Base-by-base conservation (phyloP, 495 filamentous ascomycete species). In the Ascodesmis nigricans region DNA sequence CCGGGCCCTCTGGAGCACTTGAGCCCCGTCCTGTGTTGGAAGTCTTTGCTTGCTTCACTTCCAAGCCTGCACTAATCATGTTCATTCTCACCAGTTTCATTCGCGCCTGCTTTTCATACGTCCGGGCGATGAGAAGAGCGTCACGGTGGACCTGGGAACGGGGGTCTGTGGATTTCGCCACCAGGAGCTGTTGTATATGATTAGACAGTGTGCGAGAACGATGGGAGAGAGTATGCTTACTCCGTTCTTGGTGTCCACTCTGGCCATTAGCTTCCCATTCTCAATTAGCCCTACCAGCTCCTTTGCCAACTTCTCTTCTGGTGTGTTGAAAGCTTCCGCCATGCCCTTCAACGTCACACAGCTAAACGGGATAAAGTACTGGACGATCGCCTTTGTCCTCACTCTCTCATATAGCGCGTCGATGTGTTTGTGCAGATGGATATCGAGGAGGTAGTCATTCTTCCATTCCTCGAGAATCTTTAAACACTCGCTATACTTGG, bases 301-400 rank as follows among this genome's bases (percentile, higher is more conserved):
- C 36, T 54, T 57, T 37, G 58, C 55, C 31, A 69, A 53, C 13
- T 47, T 55, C 31, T 58, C 53, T 42, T 60, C 36, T 5, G 32
- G 16, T 14, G 45, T 42, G 8, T 19, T 38, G n/a, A 55, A 84
- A 6, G 72, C 67, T 21, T 62, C 60, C 6, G 70, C 64, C 64
- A 87, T 66, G 15, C 65, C 74, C 6, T 68, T 62, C 4, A 87
- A 54, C 2, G 66, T 75, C 28, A 82, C 74, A 24, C 67, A 69
- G 16, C 69, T 80, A 52, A 80, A 87, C 1, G 79, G 78, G 16
- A 78, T 60, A 31, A 81, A 69, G 53, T 91, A 95, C 51, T 92
- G 80, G 32, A 84, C 65, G 40, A 97, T 93, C 36, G 81, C 75
- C 54, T 93, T 93, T 45, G 66, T 75, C 40, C 90, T 67, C 46